These are phyloP conservation scores for Paratinospora sagittata DNA, from an alignment of 164 flowering plant genomes.

Conservation along the genomic window DNA sequence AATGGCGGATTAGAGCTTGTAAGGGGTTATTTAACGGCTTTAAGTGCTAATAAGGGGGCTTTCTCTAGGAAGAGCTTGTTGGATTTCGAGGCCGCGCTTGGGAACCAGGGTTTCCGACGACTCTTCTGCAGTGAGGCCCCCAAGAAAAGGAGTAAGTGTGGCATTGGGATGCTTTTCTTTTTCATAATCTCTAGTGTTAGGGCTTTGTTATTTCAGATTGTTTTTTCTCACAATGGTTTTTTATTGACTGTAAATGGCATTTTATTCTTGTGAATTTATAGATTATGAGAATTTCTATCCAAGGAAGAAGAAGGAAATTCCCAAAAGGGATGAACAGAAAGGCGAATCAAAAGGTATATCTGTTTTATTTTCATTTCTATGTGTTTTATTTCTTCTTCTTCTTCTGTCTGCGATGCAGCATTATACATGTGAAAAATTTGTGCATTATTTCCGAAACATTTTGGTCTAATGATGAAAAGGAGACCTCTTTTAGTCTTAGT, in stretches of 20 bases:
- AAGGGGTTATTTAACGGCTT: conserved; percentile 49
- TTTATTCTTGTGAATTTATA: conserved; percentile 21
- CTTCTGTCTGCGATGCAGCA: background rate
- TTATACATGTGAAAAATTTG: too few relatives aligned
- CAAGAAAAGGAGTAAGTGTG: conserved; percentile 65
- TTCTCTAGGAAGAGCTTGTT: conserved; percentile 20
- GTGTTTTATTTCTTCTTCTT: background rate
- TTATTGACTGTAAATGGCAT: background rate
- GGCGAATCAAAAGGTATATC: conserved; percentile 64
- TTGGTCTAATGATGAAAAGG: too few relatives aligned
- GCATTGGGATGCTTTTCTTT: background rate
- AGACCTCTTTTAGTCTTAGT: too few relatives aligned
- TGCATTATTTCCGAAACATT: too few relatives aligned
- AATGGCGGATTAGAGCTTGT: conserved; percentile 37
- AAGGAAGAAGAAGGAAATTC: conserved; percentile 66
- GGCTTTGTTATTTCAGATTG: background rate
- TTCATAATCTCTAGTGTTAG: background rate
- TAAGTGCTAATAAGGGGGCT: conserved; percentile 31
- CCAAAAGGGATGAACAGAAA: conserved; percentile 57
- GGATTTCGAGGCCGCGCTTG: conserved; percentile 35
- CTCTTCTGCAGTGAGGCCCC: conserved; percentile 63
- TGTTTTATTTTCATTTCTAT: background rate
- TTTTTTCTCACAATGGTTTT: background rate
- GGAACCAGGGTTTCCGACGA: conserved; percentile 42
- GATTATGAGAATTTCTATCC: conserved; percentile 83